phyloP scores from a whole-genome alignment of 2,329 filamentous ascomycete genomes.

The Talaromyces verruculosus region DNA sequence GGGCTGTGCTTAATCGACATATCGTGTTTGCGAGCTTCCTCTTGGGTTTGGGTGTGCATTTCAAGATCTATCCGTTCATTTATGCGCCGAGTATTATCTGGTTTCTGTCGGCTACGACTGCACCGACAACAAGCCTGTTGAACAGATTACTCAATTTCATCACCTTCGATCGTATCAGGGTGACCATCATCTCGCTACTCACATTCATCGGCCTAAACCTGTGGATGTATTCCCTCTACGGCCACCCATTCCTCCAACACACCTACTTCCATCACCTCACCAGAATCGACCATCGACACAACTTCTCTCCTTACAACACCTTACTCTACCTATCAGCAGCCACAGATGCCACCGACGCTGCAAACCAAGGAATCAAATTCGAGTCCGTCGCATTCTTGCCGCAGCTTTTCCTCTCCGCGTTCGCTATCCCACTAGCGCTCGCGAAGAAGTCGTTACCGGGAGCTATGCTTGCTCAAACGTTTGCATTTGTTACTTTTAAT shows the following conservation, averaged over 20 bases:
- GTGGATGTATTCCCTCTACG: constrained; percentile 78
- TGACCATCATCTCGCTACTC: constrained; percentile 60
- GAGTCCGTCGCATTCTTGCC: constrained; percentile 87
- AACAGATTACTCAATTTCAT: constrained; percentile 35
- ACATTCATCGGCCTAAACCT: constrained; percentile 74
- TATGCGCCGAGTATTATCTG: constrained; percentile 66
- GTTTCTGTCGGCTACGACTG: constrained; percentile 35
- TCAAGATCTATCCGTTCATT: constrained; percentile 98
- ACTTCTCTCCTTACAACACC: constrained; percentile 95
- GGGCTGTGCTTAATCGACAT: constrained; percentile 69
- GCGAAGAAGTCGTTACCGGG: constrained; percentile 79
- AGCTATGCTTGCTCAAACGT: constrained; percentile 91
- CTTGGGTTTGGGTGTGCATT: constrained; percentile 83
- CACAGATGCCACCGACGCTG: constrained; percentile 30
- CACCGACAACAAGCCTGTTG: constrained; percentile 17
- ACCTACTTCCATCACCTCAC: constrained; percentile 92
- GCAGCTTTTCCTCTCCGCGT: constrained; percentile 75
- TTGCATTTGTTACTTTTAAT: constrained; percentile 96
- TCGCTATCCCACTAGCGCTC: constrained; percentile 72
- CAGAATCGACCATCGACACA: constrained; percentile 93
- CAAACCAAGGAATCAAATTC: constrained; percentile 44
- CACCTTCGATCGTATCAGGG: constrained; percentile 39
- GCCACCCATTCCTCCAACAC: constrained; percentile 76
- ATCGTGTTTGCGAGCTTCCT: constrained; percentile 68
- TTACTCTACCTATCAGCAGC: constrained; percentile 84